Evolutionary conservation across 257 asterid genomes (phyloP), one percentile per base, ranked within the genome.

Genomic region (Ballota nigra): DNA sequence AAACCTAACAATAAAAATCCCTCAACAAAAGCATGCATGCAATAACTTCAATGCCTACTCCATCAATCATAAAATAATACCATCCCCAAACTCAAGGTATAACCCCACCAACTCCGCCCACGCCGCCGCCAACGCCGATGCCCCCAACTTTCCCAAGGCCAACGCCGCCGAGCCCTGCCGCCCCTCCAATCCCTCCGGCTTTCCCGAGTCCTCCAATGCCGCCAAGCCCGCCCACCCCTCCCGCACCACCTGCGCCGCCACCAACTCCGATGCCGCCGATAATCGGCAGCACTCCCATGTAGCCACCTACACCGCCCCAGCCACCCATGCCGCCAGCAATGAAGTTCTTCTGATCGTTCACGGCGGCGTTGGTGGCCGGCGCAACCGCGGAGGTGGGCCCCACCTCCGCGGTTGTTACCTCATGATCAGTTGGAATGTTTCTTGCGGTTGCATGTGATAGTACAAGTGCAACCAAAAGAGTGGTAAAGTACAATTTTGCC

Each of bases 241-340:
- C 86, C 0, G 68, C 67, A 1, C 94, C 94, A 9, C 91, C 81
- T 0, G 16, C 72, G 1, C 85, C 89, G 0, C 89, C 86, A 0
- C 61, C 28, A 1, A 81, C 85, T 0, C 76, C 88, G 7, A 51
- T 23, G n/a, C 85, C 89, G 3, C 89, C 89, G 22, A 85, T 59
- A 7, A 71, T 56, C 31, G 92, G 92, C 45, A 86, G 29, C 61
- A 86, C 78, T 15, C 91, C 91, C 4, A 77, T 78, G 10, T 55
- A 77, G 47, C 95, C 89, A 68, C 82, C 85, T 2, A 77, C 70
- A 12, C 89, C 89, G 4, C 79, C 86, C 83, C 85, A 82, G 40
- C 84, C 87, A 18, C 95, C 96, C 2, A 84, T 10, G 12, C 93
- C 94, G 2, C 92, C 92, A 0, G 83, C 34, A n/a, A 87, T 80